Conservation (phyloP, 306 rosid genomes). For the Citrullus mucosospermus region DNA sequence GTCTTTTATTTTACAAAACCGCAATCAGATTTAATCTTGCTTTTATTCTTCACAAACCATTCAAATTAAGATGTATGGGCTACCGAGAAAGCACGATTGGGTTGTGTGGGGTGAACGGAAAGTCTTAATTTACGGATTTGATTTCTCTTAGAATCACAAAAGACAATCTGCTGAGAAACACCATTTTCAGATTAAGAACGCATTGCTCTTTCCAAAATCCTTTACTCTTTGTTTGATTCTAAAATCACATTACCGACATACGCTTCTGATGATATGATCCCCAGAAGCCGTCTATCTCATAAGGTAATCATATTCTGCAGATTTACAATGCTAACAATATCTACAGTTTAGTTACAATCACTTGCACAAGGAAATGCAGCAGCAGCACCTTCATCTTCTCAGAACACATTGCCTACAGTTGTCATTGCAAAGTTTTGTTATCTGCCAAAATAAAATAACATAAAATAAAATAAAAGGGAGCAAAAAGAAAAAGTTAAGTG, state of each 20-base stretch:
- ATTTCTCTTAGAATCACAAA: neutral
- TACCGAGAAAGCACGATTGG: neutral
- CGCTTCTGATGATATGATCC: neutral
- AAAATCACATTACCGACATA: neutral
- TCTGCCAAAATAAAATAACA: neutral
- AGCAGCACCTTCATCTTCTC: slow-evolving; percentile 2
- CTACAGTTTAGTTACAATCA: slow-evolving; percentile 2
- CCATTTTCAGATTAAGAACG: neutral
- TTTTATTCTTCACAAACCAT: neutral
- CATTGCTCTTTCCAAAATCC: neutral
- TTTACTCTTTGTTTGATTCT: neutral
- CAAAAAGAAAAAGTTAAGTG: neutral
- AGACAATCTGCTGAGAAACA: neutral
- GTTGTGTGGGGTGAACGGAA: neutral
- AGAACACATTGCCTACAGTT: slow-evolving; percentile 5
- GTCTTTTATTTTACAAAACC: neutral
- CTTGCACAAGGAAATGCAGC: neutral
- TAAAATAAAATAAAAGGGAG: neutral
- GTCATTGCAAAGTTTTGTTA: slow-evolving; percentile 4
- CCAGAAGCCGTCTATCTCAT: neutral
- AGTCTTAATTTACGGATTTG: neutral
- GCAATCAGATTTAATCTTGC: neutral
- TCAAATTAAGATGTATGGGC: neutral
- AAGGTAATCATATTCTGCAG: neutral
- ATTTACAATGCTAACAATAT: slow-evolving; percentile 2